Evolutionary conservation across 495 filamentous ascomycete genomes (phyloP).

Genomic region (Lasiosphaeris hirsuta): DNA sequence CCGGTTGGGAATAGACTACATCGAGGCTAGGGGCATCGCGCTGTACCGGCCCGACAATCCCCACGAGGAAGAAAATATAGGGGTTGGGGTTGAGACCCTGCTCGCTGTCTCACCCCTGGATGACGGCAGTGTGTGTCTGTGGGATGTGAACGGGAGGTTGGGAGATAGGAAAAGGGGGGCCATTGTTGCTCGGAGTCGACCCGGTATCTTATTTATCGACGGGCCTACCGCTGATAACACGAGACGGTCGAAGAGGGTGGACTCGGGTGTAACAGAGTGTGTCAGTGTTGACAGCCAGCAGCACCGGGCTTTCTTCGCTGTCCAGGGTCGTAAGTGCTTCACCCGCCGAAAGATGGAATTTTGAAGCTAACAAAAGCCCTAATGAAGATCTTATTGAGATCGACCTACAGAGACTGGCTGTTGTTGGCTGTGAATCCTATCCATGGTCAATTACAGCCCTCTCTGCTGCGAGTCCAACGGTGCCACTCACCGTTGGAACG

Average conservation of each 20-base stretch:
- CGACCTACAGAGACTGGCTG: constrained; percentile 72
- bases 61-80: constrained; percentile 39
- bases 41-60: constrained; percentile 50
- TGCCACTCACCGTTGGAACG: constrained; percentile 83
- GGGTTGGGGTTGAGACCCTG: constrained; percentile 38
- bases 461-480: constrained; percentile 67
- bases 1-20: constrained; percentile 27
- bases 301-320: constrained; percentile 73
- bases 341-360: neutral
- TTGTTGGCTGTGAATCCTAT: constrained; percentile 68
- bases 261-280: constrained; percentile 75
- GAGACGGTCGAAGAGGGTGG: constrained; percentile 44
- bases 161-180: constrained; percentile 54
- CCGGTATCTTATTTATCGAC: constrained; percentile 59
- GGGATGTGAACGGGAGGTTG: constrained; percentile 66
- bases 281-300: constrained; percentile 71
- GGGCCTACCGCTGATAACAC: constrained; percentile 42
- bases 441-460: constrained; percentile 81
- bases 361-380: constrained; percentile 21
- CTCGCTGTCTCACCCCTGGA: constrained; percentile 76
- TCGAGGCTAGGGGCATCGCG: constrained; percentile 64
- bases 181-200: constrained; percentile 60
- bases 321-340: constrained; percentile 60
- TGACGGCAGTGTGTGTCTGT: constrained; percentile 80
- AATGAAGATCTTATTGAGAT: constrained; percentile 66